A percentile compares a stretch with the other conserved stretches of the same genome.
These are phyloP conservation scores for Taphrina betulina DNA, from an alignment of 1,139 yeast species.

Conservation along the genomic window DNA sequence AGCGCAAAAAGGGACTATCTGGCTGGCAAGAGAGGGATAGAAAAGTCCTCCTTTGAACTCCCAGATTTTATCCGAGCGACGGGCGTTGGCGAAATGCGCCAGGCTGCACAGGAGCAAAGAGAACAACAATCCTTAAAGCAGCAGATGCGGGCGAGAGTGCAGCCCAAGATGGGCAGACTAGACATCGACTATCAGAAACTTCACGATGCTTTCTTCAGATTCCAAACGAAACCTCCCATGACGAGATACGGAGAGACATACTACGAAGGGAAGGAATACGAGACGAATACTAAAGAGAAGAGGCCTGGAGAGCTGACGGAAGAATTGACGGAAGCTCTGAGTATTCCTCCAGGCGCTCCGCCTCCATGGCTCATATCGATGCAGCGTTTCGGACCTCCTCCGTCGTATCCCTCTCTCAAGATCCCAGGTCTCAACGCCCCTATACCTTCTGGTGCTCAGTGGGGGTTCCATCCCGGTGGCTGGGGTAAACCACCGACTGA, in stretches of 20 bases:
- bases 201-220: conserved; percentile 82
- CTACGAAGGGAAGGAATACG: conserved; percentile 72
- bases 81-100: conserved; percentile 86
- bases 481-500: conserved; percentile 49
- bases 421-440: conserved; percentile 57
- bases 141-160: conserved; percentile 77
- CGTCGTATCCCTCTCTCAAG: conserved; percentile 66
- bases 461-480: conserved; percentile 49
- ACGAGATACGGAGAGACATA: conserved; percentile 72
- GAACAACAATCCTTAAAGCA: conserved; percentile 65
- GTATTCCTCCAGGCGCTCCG: conserved; percentile 60
- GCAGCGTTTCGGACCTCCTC: conserved; percentile 78
- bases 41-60: conserved; percentile 68
- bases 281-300: conserved; percentile 48
- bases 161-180: conserved; percentile 81
- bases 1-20: conserved; percentile 72
- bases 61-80: conserved; percentile 79
- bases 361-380: conserved; percentile 83
- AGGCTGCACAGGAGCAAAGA: conserved; percentile 47
- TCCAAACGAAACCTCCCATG: conserved; percentile 70
- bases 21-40: conserved; percentile 69
- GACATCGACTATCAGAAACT: conserved; percentile 84
- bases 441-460: conserved; percentile 46
- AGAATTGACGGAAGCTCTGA: conserved; percentile 65
- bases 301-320: conserved; percentile 70